Evolutionary conservation across 176 grass and related monocot genomes (phyloP), one percentile per base, ranked within the genome.

Genomic region (Elymus sibiricus): DNA sequence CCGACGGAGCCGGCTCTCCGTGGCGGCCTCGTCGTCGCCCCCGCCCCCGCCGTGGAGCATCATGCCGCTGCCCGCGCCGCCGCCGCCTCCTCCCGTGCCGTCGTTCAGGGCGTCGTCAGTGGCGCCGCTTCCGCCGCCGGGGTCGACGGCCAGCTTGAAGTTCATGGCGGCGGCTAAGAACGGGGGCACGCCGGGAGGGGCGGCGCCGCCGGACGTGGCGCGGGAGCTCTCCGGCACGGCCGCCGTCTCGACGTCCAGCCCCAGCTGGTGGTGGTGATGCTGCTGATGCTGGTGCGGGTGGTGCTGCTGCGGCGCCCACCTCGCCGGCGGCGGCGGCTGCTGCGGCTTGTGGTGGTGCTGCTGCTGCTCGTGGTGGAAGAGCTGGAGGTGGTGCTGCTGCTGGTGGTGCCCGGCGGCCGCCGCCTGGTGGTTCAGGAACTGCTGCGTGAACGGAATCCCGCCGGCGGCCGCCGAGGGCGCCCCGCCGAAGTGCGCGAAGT

Each of bases 71-170:
- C 85, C 88, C 7, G 51, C 73, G 56, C 74, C 85, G 11, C 85
- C 90, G 0, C 61, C 73, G 69, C 79, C 85, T 6, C 79, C 85
- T 6, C 89, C 90, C 0, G 91, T 73, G 55, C 91, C 85, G 61
- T 91, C 95, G 77, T 93, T 86, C 66, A 79, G 35, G 26, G 44
- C 91, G 64, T 92, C 92, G 34, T 88, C 88, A 8, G 88, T 90
- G 88, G 90, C 86, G 72, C 92, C 90, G 39, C 90, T 93, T 42
- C 95, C 95, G 60, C 93, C 87, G 40, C 85, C 83, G 10, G 84
- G 70, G 76, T 98, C 90, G 21, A 91, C 87, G 9, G 77, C 94
- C 7, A 96, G 87, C 92, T 99, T 99, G 82, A 99, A 99, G 60
- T 32, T 89, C 92, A 96, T 96, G 39, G 92, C 90, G 8, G 88